phyloP scores from a whole-genome alignment of 192 early-diverging fungal genomes.

The Geranomyces variabilis region DNA sequence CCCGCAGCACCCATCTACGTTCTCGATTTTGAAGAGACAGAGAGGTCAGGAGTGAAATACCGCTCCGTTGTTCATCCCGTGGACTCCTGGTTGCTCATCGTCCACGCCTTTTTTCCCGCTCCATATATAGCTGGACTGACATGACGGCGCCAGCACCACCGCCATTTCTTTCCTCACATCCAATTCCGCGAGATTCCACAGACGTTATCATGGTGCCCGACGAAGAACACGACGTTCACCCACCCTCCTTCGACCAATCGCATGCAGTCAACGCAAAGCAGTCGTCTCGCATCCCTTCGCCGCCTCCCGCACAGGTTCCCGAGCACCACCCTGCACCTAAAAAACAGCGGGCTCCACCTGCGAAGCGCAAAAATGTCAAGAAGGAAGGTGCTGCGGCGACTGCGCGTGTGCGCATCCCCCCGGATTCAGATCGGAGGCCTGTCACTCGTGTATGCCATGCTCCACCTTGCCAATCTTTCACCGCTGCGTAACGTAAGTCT shows the following conservation, averaged over 20 bases:
- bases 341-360: neutral
- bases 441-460: neutral
- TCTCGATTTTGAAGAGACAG: too few species aligned
- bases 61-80: too few species aligned
- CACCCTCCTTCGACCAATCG: neutral
- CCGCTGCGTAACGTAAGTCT: too few species aligned
- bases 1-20: too few species aligned
- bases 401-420: neutral
- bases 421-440: conserved; percentile 3
- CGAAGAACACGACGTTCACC: neutral
- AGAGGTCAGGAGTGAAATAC: too few species aligned
- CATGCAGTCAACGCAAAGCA: neutral
- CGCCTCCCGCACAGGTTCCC: neutral
- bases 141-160: neutral
- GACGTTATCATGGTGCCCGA: neutral
- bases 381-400: too few species aligned
- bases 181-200: neutral
- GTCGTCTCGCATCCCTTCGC: neutral
- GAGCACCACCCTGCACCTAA: neutral
- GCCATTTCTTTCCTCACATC: neutral
- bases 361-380: too few species aligned
- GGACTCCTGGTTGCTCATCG: too few species aligned
- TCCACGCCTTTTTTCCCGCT: too few species aligned
- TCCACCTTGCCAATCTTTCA: too few species aligned
- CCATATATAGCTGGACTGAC: neutral